Base-by-base conservation (phyloP, 768 basidiomycete species). In the Roridomyces roridus region DNA sequence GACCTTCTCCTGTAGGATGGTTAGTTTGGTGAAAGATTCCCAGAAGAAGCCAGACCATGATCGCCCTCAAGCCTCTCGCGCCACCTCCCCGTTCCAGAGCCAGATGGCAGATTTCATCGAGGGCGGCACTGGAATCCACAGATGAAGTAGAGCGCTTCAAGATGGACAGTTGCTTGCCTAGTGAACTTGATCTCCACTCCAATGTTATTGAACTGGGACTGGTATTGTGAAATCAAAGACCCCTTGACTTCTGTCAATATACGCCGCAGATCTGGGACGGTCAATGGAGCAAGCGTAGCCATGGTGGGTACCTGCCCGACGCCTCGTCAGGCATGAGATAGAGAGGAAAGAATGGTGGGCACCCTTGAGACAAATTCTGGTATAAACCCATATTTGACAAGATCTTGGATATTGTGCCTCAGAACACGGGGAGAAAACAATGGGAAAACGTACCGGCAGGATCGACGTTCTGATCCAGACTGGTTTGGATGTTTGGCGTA, bases 341-440 rank as follows among this genome's bases (percentile, higher is more conserved):
- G n/a, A n/a, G n/a, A n/a, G n/a, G n/a, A n/a, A n/a, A n/a, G n/a
- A n/a, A n/a, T n/a, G n/a, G 94, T 89, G 5, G 96, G 96, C n/a
- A 97, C 74, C 25, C 96, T 90, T 17, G 92, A 94, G 46, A 96
- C 83, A 65, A 98, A 98, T 74, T 98, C 96, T 21, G 96, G 96
- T 55, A 98, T 98, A 60, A 97, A 91, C 83, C 95, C 95, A 59
- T 89, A 97, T 80, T 88, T 85, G 4, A 91, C 82, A 10, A 98
- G 81, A 75, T 98, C 94, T 85, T 65, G 39, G 41, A 23, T 46
- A 14, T 28, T 39, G 25, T 12, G 34, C 18, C 31, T 28, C 18
- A 46, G 25, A 34, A 21, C 21, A 41, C 48, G 28, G 31, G 51
- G 50, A 14, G n/a, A 43, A 20, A 41, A 10, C 36, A 20, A 34